Evolutionary conservation across 495 filamentous ascomycete species (phyloP).

Genomic region (Jackrogersella multiformis): DNA sequence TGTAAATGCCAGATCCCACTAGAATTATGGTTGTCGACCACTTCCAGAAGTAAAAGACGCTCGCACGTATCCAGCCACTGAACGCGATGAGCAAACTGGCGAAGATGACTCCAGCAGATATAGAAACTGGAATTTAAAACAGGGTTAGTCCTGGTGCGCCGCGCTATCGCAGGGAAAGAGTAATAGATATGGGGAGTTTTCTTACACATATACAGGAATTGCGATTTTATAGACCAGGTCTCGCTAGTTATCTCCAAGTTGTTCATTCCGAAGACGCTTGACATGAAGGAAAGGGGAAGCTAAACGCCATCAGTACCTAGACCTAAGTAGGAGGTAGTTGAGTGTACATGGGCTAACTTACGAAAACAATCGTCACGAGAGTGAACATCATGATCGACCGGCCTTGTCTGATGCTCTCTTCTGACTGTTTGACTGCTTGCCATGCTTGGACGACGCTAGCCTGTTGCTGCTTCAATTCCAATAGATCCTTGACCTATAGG

Average conservation of each 20-base stretch:
- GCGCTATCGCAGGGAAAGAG: not conserved
- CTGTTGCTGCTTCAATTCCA: conserved; percentile 71
- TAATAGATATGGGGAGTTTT: not conserved
- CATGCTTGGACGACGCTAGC: conserved; percentile 68
- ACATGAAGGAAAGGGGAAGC: conserved; percentile 55
- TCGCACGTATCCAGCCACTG: conserved; percentile 29
- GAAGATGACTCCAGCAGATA: conserved; percentile 49
- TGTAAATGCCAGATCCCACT: conserved; percentile 36
- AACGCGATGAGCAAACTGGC: conserved; percentile 49
- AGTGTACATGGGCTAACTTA: conserved; percentile 38
- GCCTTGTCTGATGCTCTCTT: conserved; percentile 66
- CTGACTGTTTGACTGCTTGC: conserved; percentile 64
- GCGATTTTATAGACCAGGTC: conserved; percentile 25
- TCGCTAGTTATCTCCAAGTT: conserved; percentile 44
- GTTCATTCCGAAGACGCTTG: conserved; percentile 57
- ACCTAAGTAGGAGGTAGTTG: not conserved
- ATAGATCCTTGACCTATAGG: conserved; percentile 53
- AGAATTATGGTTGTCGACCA: conserved; percentile 1
- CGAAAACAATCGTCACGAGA: conserved; percentile 67
- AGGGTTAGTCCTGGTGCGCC: conserved; percentile 9
- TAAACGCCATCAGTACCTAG: conserved; percentile 12
- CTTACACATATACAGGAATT: conserved; percentile 53
- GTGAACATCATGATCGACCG: conserved; percentile 72
- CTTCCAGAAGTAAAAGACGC: conserved; percentile 30
- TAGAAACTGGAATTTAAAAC: conserved; percentile 27